Base-by-base conservation (phyloP, 805 yeast genomes). In the Spathaspora sp. region DNA sequence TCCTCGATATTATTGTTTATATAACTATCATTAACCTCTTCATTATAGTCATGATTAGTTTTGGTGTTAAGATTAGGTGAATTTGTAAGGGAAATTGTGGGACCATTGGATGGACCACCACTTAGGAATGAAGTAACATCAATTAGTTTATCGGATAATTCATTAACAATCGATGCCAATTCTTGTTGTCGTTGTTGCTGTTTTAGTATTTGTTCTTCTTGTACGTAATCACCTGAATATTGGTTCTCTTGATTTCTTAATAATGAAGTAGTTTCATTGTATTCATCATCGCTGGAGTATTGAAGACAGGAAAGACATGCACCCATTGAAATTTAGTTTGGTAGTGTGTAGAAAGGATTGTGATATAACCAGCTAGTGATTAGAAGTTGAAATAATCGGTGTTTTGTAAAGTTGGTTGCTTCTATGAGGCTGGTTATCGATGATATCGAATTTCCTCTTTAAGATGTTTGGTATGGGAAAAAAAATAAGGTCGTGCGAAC, bases 171-270 rank as follows among this genome's bases (percentile, higher is more conserved):
- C 23, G 62, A 60, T 50, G 73, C 73, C 44, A 78, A 63, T 54
- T 78, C 81, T 45, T 70, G 75, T 54, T 78, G 81, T 54, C 83
- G 63, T 49, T 68, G 69, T 49, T 70, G 75, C 56, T 72, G 76
- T 53, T 73, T 73, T 54, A 62, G 63, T 38, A 70, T 53, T 50
- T 61, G 71, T 52, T 63, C 75, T 57, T 64, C 74, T 60, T 70
- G 79, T 55, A 61, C 56, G 28, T 60, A 60, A 32, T 72, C 68
- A 58, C 67, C 72, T 28, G 67, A 57, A 54, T 62, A 62, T n/a
- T 56, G 38, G 42, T 59, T 61, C 44, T 62, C 65, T 42, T 61
- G 65, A 56, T 62, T 61, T 40, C 64, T 58, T 26, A 70, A 59
- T 8, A 70, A 54, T 18, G 77, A 70, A 14, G 79, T 54, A 44